These are phyloP conservation scores for Blumeria graminis DNA, from an alignment of 2,329 filamentous ascomycete species.

Conservation along the genomic window DNA sequence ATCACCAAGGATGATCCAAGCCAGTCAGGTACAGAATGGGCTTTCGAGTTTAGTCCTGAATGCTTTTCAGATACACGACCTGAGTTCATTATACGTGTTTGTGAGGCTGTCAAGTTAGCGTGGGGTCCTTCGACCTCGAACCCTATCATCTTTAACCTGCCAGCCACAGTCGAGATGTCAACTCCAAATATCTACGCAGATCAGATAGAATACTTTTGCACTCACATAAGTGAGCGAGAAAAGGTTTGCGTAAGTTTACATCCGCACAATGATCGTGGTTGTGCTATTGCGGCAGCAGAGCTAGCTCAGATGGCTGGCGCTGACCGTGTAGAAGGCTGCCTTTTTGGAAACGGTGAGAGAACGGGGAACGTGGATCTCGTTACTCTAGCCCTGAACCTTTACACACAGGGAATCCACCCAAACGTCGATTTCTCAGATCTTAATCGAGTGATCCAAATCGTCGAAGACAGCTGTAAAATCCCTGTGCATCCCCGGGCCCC, in stretches of 20 bases:
- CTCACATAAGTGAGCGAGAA: constrained; percentile 58
- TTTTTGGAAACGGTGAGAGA: constrained; percentile 86
- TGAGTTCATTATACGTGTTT: constrained; percentile 62
- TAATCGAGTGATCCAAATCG: constrained; percentile 60
- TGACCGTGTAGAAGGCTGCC: constrained; percentile 76
- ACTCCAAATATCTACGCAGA: constrained; percentile 94
- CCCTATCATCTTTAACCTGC: constrained; percentile 89
- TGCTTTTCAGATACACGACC: constrained; percentile 76
- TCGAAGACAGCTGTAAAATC: constrained; percentile 87
- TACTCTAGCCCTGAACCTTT: constrained; percentile 77
- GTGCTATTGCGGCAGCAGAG: constrained; percentile 71
- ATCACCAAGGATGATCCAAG: constrained; percentile 61
- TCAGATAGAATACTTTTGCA: constrained; percentile 88
- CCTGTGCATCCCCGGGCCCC: constrained; percentile 74
- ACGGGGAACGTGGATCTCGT: constrained; percentile 92
- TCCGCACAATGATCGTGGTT: constrained; percentile 85
- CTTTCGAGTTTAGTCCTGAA: constrained; percentile 67
- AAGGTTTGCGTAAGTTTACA: constrained; percentile 79
- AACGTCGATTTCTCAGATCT: constrained; percentile 83
- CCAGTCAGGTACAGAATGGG: constrained; percentile 38
- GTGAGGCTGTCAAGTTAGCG: constrained; percentile 78
- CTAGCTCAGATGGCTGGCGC: constrained; percentile 91
- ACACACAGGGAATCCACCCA: constrained; percentile 74
- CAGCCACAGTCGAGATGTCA: constrained; percentile 83
- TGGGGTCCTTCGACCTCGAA: constrained; percentile 64